A percentile compares a stretch with the other conserved stretches of the same genome.
These are phyloP conservation scores for Histomonas meleagridis DNA, from an alignment of 208 protist genomes.

Conservation along the genomic window DNA sequence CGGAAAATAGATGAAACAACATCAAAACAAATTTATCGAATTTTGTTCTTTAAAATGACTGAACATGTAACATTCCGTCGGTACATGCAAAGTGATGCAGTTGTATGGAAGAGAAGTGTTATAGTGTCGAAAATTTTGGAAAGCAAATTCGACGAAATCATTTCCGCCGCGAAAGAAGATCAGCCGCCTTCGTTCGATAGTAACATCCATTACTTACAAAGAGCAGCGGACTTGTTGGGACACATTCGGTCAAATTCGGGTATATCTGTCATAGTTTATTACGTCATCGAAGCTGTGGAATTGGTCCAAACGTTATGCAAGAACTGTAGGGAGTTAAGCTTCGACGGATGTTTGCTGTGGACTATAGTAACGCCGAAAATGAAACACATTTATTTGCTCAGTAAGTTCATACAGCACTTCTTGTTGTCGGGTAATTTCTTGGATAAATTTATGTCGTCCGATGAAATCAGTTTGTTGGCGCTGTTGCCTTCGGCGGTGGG, in stretches of 20 bases:
- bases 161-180: not conserved
- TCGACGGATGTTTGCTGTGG: not conserved
- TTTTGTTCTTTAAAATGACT: slow-evolving; percentile 26
- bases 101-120: not conserved
- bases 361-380: not conserved
- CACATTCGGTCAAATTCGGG: not conserved
- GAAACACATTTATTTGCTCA: not conserved
- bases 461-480: not conserved
- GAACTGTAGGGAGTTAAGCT: not conserved
- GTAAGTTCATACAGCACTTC: slow-evolving; percentile 31
- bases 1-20: not conserved
- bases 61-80: not conserved
- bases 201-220: not conserved
- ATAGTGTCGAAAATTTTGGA: not conserved
- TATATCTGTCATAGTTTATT: not conserved
- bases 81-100: not conserved
- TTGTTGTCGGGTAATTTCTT: not conserved
- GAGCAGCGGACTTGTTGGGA: not conserved
- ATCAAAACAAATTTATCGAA: not conserved
- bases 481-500: not conserved
- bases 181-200: not conserved
- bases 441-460: not conserved
- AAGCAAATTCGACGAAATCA: not conserved
- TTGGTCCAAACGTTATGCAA: not conserved
- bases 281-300: not conserved